Evolutionary conservation across 202 grass and related monocot genomes (phyloP).

Genomic region (Schoenoplectus triqueter): DNA sequence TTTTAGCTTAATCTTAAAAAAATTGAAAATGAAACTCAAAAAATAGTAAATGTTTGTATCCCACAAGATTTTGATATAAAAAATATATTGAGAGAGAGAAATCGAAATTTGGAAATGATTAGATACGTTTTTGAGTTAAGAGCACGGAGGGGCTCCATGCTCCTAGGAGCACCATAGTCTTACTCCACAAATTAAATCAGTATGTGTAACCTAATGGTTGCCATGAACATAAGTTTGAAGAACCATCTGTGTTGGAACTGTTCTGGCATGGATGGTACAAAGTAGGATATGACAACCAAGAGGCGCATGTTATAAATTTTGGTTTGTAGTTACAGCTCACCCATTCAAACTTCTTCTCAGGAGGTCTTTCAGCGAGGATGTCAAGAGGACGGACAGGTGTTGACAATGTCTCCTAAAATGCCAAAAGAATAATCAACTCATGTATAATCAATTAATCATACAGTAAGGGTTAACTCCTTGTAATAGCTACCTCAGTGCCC

Average conservation of each 20-base stretch:
- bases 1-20: too few species aligned
- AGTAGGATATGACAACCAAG: conserved; percentile 14
- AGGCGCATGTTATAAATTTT: background rate
- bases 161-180: too few species aligned
- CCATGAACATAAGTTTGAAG: background rate
- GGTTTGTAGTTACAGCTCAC: conserved; percentile 50
- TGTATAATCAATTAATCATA: background rate
- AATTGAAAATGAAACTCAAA: too few species aligned
- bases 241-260: conserved; percentile 34
- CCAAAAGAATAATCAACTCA: conserved; percentile 37
- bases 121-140: too few species aligned
- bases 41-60: too few species aligned
- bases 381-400: conserved; percentile 75
- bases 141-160: too few species aligned
- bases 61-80: too few species aligned
- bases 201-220: conserved; percentile 2
- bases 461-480: background rate
- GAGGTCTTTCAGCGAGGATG: conserved; percentile 82
- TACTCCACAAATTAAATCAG: background rate
- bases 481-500: background rate
- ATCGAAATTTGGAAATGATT: too few species aligned
- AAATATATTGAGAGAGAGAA: too few species aligned
- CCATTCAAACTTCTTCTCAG: conserved; percentile 95
- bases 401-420: conserved; percentile 82
- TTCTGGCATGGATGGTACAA: background rate